Percentiles rank a stretch among this genome's conserved stretches.
Evolutionary conservation across 805 yeast species (phyloP).

Genomic region (Candida quercuum): DNA sequence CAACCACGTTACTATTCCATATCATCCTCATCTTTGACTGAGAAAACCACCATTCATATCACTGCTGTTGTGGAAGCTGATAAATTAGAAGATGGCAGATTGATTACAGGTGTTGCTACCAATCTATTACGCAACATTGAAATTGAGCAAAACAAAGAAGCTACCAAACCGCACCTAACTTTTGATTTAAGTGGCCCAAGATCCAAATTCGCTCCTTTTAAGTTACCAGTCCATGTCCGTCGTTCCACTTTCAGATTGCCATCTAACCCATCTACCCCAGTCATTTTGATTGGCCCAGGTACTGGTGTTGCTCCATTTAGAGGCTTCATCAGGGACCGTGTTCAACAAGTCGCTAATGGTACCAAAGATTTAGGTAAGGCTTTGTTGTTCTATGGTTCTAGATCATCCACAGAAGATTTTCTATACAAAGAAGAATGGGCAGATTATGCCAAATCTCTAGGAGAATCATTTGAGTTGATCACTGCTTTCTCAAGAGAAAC

Average conservation of each 20-base stretch:
- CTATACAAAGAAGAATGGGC: constrained; percentile 90
- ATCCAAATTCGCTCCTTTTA: constrained; percentile 35
- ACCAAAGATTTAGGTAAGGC: constrained; percentile 62
- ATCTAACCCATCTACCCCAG: constrained; percentile 72
- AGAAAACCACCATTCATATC: constrained; percentile 69
- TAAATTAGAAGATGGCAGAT: constrained; percentile 21
- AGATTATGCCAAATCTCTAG: constrained; percentile 53
- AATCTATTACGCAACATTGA: constrained; percentile 76
- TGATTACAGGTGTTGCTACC: constrained; percentile 75
- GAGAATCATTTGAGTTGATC: constrained; percentile 56
- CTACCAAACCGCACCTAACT: constrained; percentile 39
- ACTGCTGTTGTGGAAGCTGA: constrained; percentile 85
- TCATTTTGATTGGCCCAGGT: constrained; percentile 95
- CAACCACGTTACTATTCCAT: constrained; percentile 96
- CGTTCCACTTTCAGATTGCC: constrained; percentile 95
- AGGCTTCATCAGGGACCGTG: constrained; percentile 88
- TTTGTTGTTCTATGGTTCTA: constrained; percentile 81
- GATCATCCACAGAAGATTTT: constrained; percentile 74
- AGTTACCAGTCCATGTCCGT: constrained; percentile 87
- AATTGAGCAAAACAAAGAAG: constrained; percentile 46
- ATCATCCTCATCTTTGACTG: constrained; percentile 79
- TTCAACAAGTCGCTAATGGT: constrained; percentile 41
- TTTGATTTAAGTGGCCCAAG: constrained; percentile 89
- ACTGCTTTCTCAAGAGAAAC: constrained; percentile 86
- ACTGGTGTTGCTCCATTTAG: constrained; percentile 99